A percentile compares a stretch with the other conserved stretches of the same genome.
Conservation (phyloP, 1,284 basidiomycete species). For the Cryptococcus sp. region DNA sequence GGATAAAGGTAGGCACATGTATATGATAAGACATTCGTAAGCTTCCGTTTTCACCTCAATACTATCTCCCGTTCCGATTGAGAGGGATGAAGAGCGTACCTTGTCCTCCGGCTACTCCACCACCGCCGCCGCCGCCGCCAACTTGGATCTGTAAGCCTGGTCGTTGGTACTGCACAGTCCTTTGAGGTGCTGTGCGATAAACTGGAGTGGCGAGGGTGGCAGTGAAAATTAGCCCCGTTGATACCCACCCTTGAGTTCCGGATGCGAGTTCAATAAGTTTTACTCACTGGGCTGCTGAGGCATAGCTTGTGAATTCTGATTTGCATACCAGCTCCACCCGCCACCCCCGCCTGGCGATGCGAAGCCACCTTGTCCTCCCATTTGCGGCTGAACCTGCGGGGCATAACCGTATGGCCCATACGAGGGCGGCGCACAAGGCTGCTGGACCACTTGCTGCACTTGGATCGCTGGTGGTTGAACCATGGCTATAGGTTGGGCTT, state of each 20-base stretch:
- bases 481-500: slow-evolving; percentile 7
- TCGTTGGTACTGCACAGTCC: slow-evolving; percentile 36
- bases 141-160: slow-evolving; percentile 38
- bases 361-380: slow-evolving; percentile 38
- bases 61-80: too few species aligned
- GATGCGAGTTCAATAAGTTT: too few species aligned
- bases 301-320: slow-evolving; percentile 2
- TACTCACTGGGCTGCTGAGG: slow-evolving; percentile 6
- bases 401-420: not conserved
- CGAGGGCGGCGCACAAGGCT: slow-evolving; percentile 3
- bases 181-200: slow-evolving; percentile 9
- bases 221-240: not conserved
- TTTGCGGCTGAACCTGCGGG: not conserved
- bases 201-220: not conserved
- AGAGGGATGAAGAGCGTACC: slow-evolving; percentile 13
- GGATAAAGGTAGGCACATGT: not conserved
- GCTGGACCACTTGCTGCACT: slow-evolving; percentile 17
- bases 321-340: slow-evolving; percentile 42
- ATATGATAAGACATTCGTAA: too few species aligned
- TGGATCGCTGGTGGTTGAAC: slow-evolving; percentile 8
- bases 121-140: slow-evolving; percentile 8
- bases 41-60: too few species aligned
- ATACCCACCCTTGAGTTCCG: too few species aligned
- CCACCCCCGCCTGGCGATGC: slow-evolving; percentile 30
- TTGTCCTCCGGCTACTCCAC: slow-evolving; percentile 1